These are phyloP conservation scores for Lippia alba DNA, from an alignment of 305 asterid species.

Conservation along the genomic window DNA sequence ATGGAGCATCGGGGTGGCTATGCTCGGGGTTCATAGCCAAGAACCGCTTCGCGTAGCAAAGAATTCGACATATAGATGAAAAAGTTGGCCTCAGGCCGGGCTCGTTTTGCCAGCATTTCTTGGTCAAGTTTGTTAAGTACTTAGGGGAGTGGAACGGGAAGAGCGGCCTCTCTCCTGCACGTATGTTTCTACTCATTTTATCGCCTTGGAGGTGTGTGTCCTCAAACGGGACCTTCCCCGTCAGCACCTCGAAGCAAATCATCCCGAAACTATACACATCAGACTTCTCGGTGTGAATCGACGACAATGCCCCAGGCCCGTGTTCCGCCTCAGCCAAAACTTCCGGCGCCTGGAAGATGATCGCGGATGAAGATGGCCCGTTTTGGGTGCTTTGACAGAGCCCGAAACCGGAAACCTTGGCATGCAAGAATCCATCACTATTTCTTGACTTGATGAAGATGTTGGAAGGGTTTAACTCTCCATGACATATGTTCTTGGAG, in stretches of 20 bases:
- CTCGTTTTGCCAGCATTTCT: slow-evolving; percentile 85
- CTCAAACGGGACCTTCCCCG: slow-evolving; percentile 92
- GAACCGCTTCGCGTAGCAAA: slow-evolving; percentile 75
- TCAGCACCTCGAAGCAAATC: slow-evolving; percentile 82
- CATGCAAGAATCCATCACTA: slow-evolving; percentile 63
- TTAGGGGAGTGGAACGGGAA: slow-evolving; percentile 85
- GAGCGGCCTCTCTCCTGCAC: slow-evolving; percentile 90
- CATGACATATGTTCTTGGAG: slow-evolving; percentile 69
- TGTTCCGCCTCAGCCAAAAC: slow-evolving; percentile 68
- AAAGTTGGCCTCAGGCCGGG: slow-evolving; percentile 78
- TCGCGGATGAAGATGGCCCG: slow-evolving; percentile 34
- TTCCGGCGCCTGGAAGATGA: slow-evolving; percentile 90
- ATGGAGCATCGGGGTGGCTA: slow-evolving; percentile 60
- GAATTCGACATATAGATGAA: slow-evolving; percentile 72
- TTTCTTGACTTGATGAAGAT: slow-evolving; percentile 62
- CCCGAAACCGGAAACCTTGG: slow-evolving; percentile 79
- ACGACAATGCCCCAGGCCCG: slow-evolving; percentile 29
- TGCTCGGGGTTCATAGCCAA: slow-evolving; percentile 77
- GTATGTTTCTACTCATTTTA: slow-evolving; percentile 81
- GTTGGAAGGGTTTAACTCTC: slow-evolving; percentile 67
- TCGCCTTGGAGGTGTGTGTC: slow-evolving; percentile 90
- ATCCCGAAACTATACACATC: slow-evolving; percentile 94
- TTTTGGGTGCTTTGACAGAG: slow-evolving; percentile 47
- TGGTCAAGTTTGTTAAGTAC: slow-evolving; percentile 71
- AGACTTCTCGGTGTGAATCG: slow-evolving; percentile 61